Evolutionary conservation across 345 rosid genomes (phyloP).

Genomic region (Eucalyptus paniculata): DNA sequence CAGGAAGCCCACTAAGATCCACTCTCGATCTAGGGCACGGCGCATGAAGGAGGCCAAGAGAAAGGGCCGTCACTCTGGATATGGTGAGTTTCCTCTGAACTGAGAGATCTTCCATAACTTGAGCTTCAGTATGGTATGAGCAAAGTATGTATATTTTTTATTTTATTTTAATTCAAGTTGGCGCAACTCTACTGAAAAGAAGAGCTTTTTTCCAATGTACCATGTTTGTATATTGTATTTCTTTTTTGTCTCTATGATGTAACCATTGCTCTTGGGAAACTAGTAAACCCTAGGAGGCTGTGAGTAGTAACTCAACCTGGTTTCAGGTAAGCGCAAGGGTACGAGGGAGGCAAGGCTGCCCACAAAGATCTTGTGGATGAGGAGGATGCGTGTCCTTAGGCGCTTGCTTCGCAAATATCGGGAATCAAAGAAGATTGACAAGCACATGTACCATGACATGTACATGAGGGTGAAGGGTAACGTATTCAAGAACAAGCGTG

Average conservation of each 20-base stretch:
- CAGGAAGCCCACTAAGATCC: constrained; percentile 95
- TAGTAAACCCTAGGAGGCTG: background rate
- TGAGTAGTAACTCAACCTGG: background rate
- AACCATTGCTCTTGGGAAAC: background rate
- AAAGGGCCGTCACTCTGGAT: constrained; percentile 96
- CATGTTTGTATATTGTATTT: background rate
- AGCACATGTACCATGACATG: constrained; percentile 88
- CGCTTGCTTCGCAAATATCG: constrained; percentile 51
- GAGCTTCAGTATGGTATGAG: background rate
- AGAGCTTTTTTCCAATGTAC: background rate
- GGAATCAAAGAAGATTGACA: constrained; percentile 75
- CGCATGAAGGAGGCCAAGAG: constrained; percentile 81
- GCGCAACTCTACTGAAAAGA: background rate
- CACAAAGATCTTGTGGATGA: constrained; percentile 47
- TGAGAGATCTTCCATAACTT: background rate
- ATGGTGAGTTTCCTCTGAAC: constrained; percentile 28
- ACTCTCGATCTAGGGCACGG: constrained; percentile 86
- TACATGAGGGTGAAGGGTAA: constrained; percentile 80
- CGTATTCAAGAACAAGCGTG: constrained; percentile 79
- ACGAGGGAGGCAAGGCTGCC: constrained; percentile 49
- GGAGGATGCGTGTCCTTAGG: constrained; percentile 64
- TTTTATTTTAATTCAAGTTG: background rate
- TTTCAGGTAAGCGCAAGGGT: constrained; percentile 41
- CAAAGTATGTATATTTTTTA: background rate
- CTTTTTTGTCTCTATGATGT: background rate